These are phyloP conservation scores for Obba rivulosa DNA, from an alignment of 768 basidiomycete species.

Conservation along the genomic window DNA sequence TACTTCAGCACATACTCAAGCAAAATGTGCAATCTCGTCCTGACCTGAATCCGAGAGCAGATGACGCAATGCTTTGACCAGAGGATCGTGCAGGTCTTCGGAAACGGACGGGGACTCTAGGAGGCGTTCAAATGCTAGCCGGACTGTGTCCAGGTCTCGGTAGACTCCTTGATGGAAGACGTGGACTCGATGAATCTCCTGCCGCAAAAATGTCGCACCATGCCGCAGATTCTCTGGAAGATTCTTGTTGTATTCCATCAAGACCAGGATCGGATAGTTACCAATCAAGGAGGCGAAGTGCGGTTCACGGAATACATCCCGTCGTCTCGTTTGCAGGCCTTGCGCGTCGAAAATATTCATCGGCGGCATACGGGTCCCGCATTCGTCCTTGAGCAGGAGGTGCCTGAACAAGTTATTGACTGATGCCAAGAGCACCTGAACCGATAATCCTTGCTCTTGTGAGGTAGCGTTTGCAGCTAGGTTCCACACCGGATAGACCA, in stretches of 20 bases:
- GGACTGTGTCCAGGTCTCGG: conserved; percentile 66
- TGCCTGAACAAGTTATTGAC: conserved; percentile 59
- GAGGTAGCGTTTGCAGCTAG: conserved; percentile 39
- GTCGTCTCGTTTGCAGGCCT: conserved; percentile 61
- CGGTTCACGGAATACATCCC: conserved; percentile 59
- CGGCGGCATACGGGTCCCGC: conserved; percentile 31
- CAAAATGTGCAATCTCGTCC: conserved; percentile 35
- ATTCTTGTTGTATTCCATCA: conserved; percentile 56
- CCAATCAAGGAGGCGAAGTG: conserved; percentile 61
- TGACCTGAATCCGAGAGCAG: conserved; percentile 60
- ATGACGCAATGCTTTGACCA: conserved; percentile 61
- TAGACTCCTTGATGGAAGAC: conserved; percentile 77
- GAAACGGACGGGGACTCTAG: conserved; percentile 32
- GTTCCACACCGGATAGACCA: conserved; percentile 79
- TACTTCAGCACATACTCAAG: neutral
- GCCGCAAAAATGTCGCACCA: conserved; percentile 47
- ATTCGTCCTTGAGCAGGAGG: conserved; percentile 53
- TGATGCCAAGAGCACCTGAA: conserved; percentile 50
- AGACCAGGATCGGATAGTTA: conserved; percentile 64
- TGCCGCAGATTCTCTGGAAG: conserved; percentile 46
- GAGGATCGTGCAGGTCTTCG: conserved; percentile 44
- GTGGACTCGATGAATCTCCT: conserved; percentile 51
- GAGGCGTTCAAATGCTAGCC: conserved; percentile 60
- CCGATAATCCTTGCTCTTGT: conserved; percentile 33
- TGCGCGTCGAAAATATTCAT: conserved; percentile 60